Percentiles rank a stretch among this genome's conserved stretches.
Evolutionary conservation across 495 filamentous ascomycete genomes (phyloP).

Genomic region (Tuber borchii): DNA sequence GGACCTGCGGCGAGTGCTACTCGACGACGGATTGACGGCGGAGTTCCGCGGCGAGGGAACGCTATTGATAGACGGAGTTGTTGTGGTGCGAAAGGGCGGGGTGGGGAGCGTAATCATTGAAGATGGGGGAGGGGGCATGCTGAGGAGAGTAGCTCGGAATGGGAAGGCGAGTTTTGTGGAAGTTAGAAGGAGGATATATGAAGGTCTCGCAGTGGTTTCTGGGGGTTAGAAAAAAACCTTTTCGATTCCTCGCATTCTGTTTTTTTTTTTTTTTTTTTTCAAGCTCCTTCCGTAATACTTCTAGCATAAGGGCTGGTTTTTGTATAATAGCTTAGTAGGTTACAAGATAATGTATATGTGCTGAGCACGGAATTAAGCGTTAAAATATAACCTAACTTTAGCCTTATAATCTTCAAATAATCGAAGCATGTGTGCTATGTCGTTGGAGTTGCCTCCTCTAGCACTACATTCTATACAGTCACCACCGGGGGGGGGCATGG

Average conservation of each 20-base stretch:
- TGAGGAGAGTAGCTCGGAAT: slow-evolving; percentile 44
- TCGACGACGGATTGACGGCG: slow-evolving; percentile 71
- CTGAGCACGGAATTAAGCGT: not conserved
- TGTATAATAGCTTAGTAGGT: not conserved
- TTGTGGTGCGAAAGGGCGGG: slow-evolving; percentile 80
- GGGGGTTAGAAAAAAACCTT: slow-evolving; percentile 51
- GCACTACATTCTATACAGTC: too few relatives aligned
- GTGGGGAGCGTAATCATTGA: slow-evolving; percentile 69
- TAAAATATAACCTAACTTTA: not conserved
- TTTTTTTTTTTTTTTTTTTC: not conserved
- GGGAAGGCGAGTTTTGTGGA: slow-evolving; percentile 55
- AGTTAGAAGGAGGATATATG: slow-evolving; percentile 76
- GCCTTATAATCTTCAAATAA: too few relatives aligned
- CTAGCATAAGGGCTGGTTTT: not conserved
- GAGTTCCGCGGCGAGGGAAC: slow-evolving; percentile 94
- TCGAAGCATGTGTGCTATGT: too few relatives aligned
- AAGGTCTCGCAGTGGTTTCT: slow-evolving; percentile 71
- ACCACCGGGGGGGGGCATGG: too few relatives aligned
- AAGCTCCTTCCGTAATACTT: not conserved
- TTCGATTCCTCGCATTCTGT: not conserved
- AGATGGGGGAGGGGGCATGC: slow-evolving; percentile 67
- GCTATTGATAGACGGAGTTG: slow-evolving; percentile 75
- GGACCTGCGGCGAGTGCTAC: slow-evolving; percentile 77
- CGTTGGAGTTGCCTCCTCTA: too few relatives aligned
- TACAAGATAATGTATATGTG: not conserved